phyloP scores from a whole-genome alignment of 768 basidiomycete genomes.

The Botryobasidium botryosum region DNA sequence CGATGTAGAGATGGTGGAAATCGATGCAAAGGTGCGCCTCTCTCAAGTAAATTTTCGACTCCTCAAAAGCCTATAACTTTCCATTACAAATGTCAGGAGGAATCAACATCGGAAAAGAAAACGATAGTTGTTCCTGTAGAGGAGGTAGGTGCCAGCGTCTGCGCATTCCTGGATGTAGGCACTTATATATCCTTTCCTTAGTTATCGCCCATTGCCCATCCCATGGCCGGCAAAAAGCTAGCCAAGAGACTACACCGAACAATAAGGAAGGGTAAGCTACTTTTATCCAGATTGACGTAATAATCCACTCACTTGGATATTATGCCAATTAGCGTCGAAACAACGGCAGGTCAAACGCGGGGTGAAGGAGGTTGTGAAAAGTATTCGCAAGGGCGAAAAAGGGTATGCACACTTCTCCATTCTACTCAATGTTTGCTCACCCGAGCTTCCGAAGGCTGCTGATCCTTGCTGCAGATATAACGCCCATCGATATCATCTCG shows the following conservation, averaged over 20 bases:
- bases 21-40: no score
- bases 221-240: slow-evolving; percentile 85
- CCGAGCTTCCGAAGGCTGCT: slow-evolving; percentile 40
- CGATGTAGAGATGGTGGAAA: no score
- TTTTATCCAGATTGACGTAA: background rate
- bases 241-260: slow-evolving; percentile 89
- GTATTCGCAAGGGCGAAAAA: slow-evolving; percentile 91
- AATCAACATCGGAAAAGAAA: slow-evolving; percentile 72
- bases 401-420: slow-evolving; percentile 32
- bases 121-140: slow-evolving; percentile 50
- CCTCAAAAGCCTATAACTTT: no score
- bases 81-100: slow-evolving; percentile 21
- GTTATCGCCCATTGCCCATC: slow-evolving; percentile 85
- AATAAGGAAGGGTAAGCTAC: slow-evolving; percentile 58
- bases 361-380: slow-evolving; percentile 97
- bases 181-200: background rate
- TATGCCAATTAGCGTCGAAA: slow-evolving; percentile 54
- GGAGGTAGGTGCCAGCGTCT: slow-evolving; percentile 22
- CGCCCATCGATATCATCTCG: slow-evolving; percentile 95
- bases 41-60: no score
- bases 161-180: no score
- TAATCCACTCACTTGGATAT: background rate
- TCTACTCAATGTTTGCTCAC: slow-evolving; percentile 8
- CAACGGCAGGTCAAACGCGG: slow-evolving; percentile 91
- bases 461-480: slow-evolving; percentile 90